phyloP scores from a whole-genome alignment of 2,329 filamentous ascomycete genomes.

The Raffaelea ambrosiae region DNA sequence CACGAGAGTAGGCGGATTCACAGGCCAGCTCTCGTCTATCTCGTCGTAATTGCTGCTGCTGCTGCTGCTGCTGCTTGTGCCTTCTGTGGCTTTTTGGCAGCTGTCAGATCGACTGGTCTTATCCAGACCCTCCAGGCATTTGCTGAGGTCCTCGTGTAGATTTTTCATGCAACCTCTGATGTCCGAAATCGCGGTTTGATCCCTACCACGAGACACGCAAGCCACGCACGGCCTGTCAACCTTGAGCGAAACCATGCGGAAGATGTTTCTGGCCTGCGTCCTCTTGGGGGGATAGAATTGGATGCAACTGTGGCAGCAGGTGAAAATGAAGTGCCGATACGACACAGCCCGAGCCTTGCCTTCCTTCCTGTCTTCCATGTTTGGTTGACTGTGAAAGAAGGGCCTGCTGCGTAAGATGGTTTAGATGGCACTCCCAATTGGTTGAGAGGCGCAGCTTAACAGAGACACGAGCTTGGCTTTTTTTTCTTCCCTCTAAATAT shows the following conservation, averaged over 20 bases:
- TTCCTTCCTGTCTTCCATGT: neutral
- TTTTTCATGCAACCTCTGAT: neutral
- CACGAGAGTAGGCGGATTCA: neutral
- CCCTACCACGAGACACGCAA: neutral
- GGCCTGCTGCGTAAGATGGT: no score
- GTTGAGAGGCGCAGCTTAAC: neutral
- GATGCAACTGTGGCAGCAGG: conserved; percentile 5
- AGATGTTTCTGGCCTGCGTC: neutral
- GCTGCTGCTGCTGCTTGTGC: neutral
- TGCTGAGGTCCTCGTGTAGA: neutral
- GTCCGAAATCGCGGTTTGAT: neutral
- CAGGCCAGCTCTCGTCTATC: conserved; percentile 1
- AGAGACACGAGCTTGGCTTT: neutral
- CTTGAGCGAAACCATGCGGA: neutral
- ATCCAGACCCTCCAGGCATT: neutral
- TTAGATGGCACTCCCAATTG: neutral
- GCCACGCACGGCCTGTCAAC: neutral
- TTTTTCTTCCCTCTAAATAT: neutral
- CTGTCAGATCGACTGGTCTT: neutral
- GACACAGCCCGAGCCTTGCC: neutral
- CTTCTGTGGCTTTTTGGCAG: no score
- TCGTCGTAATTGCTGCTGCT: neutral
- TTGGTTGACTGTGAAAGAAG: neutral
- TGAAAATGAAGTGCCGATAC: conserved; percentile 6
- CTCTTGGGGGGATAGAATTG: conserved; percentile 1